A percentile compares a stretch with the other conserved stretches of the same genome.
These are phyloP conservation scores for Syzygium syzygioides DNA, from an alignment of 441 rosid genomes.

Conservation along the genomic window DNA sequence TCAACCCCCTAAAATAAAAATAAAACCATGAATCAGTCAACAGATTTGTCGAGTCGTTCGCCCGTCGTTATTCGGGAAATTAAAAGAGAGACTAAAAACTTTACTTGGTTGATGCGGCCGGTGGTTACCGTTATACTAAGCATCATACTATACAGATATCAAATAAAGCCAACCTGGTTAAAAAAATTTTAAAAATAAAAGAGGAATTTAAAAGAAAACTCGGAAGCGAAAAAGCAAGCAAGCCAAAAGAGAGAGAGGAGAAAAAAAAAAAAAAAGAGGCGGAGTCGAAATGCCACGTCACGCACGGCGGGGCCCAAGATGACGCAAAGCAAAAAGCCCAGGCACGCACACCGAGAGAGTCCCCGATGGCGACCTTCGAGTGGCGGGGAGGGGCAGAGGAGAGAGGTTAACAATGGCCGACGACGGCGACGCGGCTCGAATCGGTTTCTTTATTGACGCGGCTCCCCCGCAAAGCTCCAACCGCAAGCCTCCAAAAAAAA, in stretches of 20 bases:
- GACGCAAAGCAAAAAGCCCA: not conserved
- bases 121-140: not conserved
- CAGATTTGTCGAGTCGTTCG: not conserved
- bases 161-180: not conserved
- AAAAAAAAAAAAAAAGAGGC: not conserved
- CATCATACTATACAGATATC: not conserved
- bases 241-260: not conserved
- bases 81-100: not conserved
- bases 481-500: not conserved
- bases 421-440: not conserved
- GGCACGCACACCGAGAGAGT: not conserved
- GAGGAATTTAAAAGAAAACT: not conserved
- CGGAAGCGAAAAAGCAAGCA: not conserved
- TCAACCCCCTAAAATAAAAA: not conserved
- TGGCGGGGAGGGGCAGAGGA: too few species aligned
- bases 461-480: conserved; percentile 18
- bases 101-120: not conserved
- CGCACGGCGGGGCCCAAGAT: not conserved
- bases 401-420: not conserved
- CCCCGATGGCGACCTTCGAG: not conserved
- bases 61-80: not conserved
- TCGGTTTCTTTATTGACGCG: not conserved
- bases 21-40: not conserved
- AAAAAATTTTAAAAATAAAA: not conserved
- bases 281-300: not conserved